A percentile compares a stretch with the other conserved stretches of the same genome.
These are phyloP conservation scores for Piromyces finnis DNA, from an alignment of 192 early-diverging fungal genomes.

Conservation along the genomic window DNA sequence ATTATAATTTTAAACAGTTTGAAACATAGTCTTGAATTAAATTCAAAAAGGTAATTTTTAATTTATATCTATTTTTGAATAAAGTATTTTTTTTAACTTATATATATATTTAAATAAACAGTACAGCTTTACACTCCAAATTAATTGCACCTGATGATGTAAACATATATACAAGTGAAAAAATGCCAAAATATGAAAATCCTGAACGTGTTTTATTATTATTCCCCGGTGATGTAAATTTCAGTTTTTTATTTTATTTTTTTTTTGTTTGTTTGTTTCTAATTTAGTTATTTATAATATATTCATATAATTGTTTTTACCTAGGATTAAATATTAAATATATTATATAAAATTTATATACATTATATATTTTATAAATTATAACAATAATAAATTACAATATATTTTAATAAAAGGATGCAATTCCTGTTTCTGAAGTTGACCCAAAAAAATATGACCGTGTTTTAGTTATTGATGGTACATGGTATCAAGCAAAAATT, in stretches of 20 bases:
- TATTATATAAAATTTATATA: no score
- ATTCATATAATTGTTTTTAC: no score
- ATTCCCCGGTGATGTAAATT: slow-evolving; percentile 68
- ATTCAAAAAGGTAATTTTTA: background rate
- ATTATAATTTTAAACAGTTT: no score
- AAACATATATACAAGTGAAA: slow-evolving; percentile 30
- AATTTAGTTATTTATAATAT: background rate
- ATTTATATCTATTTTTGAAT: no score
- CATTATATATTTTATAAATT: no score
- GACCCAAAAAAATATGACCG: slow-evolving; percentile 45
- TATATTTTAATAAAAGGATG: slow-evolving; percentile 18
- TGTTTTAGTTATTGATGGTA: slow-evolving; percentile 86
- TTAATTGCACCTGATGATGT: slow-evolving; percentile 53
- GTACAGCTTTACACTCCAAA: slow-evolving; percentile 67
- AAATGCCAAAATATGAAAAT: slow-evolving; percentile 34
- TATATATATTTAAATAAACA: no score
- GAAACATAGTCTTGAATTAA: background rate
- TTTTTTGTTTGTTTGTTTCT: no score
- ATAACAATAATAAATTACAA: no score
- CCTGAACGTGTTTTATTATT: slow-evolving; percentile 52
- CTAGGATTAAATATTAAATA: no score
- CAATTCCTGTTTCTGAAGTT: slow-evolving; percentile 47
- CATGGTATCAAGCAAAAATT: slow-evolving; percentile 67
- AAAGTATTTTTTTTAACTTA: no score
- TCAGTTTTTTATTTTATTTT: no score